A percentile compares a stretch with the other conserved stretches of the same genome.
phyloP scores from a whole-genome alignment of 169 alveolate species.

The Eimeria sp. region DNA sequence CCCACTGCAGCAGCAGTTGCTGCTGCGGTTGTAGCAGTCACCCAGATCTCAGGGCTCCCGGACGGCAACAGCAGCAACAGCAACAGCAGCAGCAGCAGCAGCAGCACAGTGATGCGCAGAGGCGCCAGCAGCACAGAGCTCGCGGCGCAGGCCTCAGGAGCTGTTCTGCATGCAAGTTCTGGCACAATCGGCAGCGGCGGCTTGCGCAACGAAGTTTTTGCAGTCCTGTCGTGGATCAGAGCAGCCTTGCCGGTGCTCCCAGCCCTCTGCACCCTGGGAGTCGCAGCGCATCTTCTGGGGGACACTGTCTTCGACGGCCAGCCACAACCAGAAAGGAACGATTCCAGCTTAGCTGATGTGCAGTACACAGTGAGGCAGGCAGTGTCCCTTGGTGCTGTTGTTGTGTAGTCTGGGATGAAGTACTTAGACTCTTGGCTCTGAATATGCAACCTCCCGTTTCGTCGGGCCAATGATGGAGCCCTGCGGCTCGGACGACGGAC shows the following conservation, averaged over 20 bases:
- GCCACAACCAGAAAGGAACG: constrained; percentile 64
- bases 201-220: constrained; percentile 46
- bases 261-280: constrained; percentile 51
- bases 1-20: constrained; percentile 76
- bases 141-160: constrained; percentile 69
- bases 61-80: background rate
- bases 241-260: constrained; percentile 58
- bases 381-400: background rate
- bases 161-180: constrained; percentile 56
- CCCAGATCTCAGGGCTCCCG: background rate
- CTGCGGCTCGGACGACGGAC: no score
- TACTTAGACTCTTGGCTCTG: background rate
- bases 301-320: constrained; percentile 66
- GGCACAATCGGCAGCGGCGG: constrained; percentile 68
- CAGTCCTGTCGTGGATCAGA: constrained; percentile 65
- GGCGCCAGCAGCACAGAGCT: constrained; percentile 67
- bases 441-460: no score
- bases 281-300: constrained; percentile 64
- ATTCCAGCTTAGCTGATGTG: constrained; percentile 36
- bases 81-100: constrained; percentile 16
- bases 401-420: background rate
- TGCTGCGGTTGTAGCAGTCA: constrained; percentile 50
- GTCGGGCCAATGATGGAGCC: no score
- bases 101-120: constrained; percentile 7
- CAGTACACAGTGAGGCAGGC: constrained; percentile 51